Conservation (phyloP, 768 basidiomycete species). For the Coprinopsis sp. region DNA sequence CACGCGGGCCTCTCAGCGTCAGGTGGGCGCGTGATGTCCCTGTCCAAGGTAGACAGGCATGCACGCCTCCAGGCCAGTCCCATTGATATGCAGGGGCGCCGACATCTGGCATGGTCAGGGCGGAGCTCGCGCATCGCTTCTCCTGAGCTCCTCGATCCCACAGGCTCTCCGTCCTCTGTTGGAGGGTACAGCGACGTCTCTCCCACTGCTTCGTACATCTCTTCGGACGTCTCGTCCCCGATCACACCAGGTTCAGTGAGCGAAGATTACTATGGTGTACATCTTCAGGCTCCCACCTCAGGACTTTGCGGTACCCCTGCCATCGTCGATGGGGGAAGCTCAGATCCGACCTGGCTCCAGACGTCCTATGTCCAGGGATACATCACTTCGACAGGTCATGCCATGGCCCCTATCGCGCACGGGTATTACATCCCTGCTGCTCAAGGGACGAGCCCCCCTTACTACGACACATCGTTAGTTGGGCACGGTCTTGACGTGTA, state of each 20-base stretch:
- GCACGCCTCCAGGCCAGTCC: constrained; percentile 4
- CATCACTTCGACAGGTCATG: neutral
- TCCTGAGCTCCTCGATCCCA: constrained; percentile 1
- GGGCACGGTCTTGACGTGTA: neutral
- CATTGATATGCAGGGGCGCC: constrained; percentile 5
- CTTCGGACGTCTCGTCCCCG: neutral
- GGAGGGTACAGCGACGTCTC: neutral
- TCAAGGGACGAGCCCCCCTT: neutral
- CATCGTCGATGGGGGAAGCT: constrained; percentile 1
- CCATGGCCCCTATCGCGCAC: neutral
- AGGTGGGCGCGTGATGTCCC: constrained; percentile 4
- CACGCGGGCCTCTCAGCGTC: neutral
- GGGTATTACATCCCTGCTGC: neutral
- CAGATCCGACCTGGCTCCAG: constrained; percentile 6
- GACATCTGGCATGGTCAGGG: neutral
- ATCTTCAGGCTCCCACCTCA: neutral
- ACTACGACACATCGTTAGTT: neutral
- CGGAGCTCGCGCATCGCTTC: constrained; percentile 3
- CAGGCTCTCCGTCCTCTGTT: neutral
- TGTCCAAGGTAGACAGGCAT: constrained; percentile 4
- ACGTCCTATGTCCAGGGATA: neutral
- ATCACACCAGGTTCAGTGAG: neutral
- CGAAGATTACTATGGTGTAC: neutral
- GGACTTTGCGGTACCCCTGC: neutral
- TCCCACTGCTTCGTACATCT: neutral